These are phyloP conservation scores for Aspergillus puulaauensis DNA, from an alignment of 2,329 filamentous ascomycete species.

Conservation along the genomic window DNA sequence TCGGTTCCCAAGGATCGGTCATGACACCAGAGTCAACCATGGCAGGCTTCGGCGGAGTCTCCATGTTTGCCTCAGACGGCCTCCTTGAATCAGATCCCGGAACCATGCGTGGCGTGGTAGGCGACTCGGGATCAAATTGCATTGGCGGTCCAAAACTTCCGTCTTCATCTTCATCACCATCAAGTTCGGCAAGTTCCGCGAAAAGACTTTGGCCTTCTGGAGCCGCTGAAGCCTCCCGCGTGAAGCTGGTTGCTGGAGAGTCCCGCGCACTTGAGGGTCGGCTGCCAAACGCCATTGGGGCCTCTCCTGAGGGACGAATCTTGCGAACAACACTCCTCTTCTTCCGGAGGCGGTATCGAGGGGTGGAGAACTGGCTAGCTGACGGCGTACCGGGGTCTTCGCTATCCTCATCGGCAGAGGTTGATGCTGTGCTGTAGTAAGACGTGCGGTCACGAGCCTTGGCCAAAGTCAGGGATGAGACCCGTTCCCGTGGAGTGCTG, in stretches of 20 bases:
- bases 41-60: conserved; percentile 24
- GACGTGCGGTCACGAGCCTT: conserved; percentile 63
- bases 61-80: conserved; percentile 30
- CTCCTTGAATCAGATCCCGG: conserved; percentile 30
- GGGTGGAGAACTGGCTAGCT: conserved; percentile 63
- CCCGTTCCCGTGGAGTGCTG: conserved; percentile 40
- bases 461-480: conserved; percentile 38
- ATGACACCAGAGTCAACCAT: conserved; percentile 64
- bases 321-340: conserved; percentile 64
- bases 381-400: conserved; percentile 62
- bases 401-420: conserved; percentile 73
- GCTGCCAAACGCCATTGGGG: conserved; percentile 40
- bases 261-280: conserved; percentile 46
- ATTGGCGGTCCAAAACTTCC: conserved; percentile 56
- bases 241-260: conserved; percentile 55
- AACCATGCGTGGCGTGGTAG: conserved; percentile 41
- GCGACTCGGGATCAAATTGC: conserved; percentile 35
- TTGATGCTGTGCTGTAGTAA: conserved; percentile 85
- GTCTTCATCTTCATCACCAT: conserved; percentile 65
- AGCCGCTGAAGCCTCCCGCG: conserved; percentile 43
- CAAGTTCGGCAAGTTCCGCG: conserved; percentile 82
- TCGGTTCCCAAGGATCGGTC: conserved; percentile 59
- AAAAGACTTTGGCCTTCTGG: conserved; percentile 75
- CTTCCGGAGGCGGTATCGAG: conserved; percentile 70
- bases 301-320: conserved; percentile 51